Evolutionary conservation across 495 filamentous ascomycete species (phyloP).

Genomic region (Lasiosphaeris hirsuta): DNA sequence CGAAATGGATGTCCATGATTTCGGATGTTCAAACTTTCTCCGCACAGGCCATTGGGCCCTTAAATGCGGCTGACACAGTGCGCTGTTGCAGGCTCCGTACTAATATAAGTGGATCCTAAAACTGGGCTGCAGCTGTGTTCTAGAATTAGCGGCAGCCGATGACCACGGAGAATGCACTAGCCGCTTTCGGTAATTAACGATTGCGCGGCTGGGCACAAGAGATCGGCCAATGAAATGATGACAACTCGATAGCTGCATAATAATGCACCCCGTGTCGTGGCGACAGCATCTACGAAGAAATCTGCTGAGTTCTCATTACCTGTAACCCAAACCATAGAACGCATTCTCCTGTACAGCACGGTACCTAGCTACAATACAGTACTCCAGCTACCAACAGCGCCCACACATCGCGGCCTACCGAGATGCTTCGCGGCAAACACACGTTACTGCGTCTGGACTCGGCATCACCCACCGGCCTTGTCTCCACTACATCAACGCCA

Average conservation of each 20-base stretch:
- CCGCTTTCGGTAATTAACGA: not conserved
- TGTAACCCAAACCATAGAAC: not conserved
- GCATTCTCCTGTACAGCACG: too few relatives aligned
- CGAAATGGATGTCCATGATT: too few relatives aligned
- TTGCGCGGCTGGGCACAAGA: not conserved
- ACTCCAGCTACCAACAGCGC: not conserved
- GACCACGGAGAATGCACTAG: not conserved
- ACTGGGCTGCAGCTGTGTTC: too few relatives aligned
- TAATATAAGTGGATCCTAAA: not conserved
- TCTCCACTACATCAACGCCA: too few relatives aligned
- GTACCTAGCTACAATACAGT: not conserved
- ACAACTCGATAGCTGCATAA: constrained; percentile 1
- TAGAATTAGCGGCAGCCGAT: not conserved
- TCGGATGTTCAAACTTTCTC: too few relatives aligned
- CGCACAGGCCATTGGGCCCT: too few relatives aligned
- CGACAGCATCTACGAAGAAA: not conserved
- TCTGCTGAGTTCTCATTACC: constrained; percentile 1
- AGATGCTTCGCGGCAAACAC: not conserved
- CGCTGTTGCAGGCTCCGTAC: not conserved
- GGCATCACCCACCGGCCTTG: not conserved
- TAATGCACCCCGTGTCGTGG: not conserved
- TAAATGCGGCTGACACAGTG: not conserved
- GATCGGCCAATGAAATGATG: not conserved
- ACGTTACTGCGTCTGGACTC: not conserved
- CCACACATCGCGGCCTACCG: not conserved